phyloP scores from a whole-genome alignment of 192 early-diverging fungal species.

The Rhizophagus clarus region DNA sequence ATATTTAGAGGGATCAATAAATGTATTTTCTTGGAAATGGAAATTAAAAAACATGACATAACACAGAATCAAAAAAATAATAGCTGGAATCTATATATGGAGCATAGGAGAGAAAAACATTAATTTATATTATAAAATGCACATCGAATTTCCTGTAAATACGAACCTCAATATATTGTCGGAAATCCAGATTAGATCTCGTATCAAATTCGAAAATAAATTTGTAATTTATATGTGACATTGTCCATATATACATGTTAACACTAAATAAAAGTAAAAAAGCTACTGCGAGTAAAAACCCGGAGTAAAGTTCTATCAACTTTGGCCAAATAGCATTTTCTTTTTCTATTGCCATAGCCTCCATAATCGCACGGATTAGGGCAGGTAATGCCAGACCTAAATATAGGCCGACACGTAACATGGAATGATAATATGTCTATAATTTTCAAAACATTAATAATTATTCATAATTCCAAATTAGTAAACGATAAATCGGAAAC shows the following conservation, averaged over 20 bases:
- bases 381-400: conserved; percentile 60
- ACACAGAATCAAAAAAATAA: neutral
- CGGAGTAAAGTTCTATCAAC: conserved; percentile 57
- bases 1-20: neutral
- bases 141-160: neutral
- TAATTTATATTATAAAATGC: neutral
- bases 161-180: conserved; percentile 69
- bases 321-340: no score
- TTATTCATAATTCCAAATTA: neutral
- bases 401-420: conserved; percentile 59
- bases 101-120: neutral
- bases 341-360: neutral
- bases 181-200: conserved; percentile 64
- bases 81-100: neutral
- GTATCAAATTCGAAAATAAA: conserved; percentile 82
- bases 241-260: conserved; percentile 65
- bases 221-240: conserved; percentile 74
- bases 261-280: conserved; percentile 65
- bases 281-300: conserved; percentile 59
- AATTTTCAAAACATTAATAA: neutral
- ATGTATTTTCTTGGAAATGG: no score
- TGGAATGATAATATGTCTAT: conserved; percentile 23
- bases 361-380: conserved; percentile 45
- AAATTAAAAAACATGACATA: neutral
- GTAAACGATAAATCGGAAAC: neutral